phyloP scores from a whole-genome alignment of 352 stramenopile species.

The Phytophthora cryptogea region DNA sequence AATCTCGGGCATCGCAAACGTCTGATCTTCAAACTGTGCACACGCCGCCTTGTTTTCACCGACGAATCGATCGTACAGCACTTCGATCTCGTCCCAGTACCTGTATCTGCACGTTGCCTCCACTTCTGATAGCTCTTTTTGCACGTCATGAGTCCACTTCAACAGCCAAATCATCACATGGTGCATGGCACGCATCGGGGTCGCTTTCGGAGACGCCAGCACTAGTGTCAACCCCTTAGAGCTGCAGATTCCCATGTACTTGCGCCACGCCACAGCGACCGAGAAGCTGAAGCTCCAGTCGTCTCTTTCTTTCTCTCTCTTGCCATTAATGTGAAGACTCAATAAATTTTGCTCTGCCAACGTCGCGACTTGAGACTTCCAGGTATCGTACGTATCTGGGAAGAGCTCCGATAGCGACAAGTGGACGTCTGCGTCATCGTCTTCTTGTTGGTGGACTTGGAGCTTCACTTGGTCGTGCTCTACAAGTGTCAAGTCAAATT shows the following conservation, averaged over 20 bases:
- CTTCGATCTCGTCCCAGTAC: constrained; percentile 62
- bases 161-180: constrained; percentile 69
- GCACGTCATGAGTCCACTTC: constrained; percentile 20
- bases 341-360: constrained; percentile 38
- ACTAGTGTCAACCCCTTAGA: constrained; percentile 8
- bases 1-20: constrained; percentile 63
- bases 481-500: constrained; percentile 20
- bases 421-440: constrained; percentile 1
- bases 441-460: constrained; percentile 2
- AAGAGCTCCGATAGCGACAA: constrained; percentile 36
- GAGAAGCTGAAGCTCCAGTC: constrained; percentile 33
- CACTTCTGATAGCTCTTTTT: neutral
- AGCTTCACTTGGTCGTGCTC: constrained; percentile 18
- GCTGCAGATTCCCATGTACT: constrained; percentile 27
- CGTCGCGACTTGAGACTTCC: constrained; percentile 17
- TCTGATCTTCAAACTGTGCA: constrained; percentile 16
- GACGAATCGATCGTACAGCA: constrained; percentile 44
- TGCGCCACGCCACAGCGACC: constrained; percentile 42
- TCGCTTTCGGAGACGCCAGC: constrained; percentile 10
- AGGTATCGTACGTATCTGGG: constrained; percentile 14
- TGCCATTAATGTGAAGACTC: constrained; percentile 38
- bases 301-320: neutral
- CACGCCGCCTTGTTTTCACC: constrained; percentile 6
- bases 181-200: constrained; percentile 36
- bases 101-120: constrained; percentile 38